These are phyloP conservation scores for Nigrospora oryzae DNA, from an alignment of 2,329 filamentous ascomycete species.

Conservation along the genomic window DNA sequence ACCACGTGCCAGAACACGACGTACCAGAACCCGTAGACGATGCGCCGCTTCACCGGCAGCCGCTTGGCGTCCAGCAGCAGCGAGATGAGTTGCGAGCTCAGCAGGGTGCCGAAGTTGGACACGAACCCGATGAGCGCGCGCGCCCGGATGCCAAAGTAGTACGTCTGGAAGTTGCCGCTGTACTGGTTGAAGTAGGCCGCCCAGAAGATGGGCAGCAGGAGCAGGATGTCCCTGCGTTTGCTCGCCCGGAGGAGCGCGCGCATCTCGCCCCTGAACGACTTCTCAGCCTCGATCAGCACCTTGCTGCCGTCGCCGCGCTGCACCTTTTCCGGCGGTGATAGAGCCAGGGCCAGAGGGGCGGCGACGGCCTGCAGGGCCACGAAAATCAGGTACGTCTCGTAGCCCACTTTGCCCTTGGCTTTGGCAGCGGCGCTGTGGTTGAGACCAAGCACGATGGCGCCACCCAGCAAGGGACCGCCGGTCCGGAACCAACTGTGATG, in stretches of 20 bases:
- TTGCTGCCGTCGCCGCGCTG: slow-evolving; percentile 57
- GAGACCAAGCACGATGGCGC: slow-evolving; percentile 61
- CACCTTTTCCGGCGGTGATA: slow-evolving; percentile 54
- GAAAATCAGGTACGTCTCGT: slow-evolving; percentile 60
- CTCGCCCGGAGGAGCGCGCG: slow-evolving; percentile 53
- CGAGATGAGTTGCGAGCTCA: slow-evolving; percentile 48
- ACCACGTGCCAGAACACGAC: slow-evolving; percentile 33
- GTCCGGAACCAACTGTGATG: slow-evolving; percentile 30
- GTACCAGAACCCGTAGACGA: slow-evolving; percentile 34
- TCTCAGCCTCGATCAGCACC: slow-evolving; percentile 55
- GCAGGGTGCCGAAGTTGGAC: slow-evolving; percentile 58
- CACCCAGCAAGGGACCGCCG: slow-evolving; percentile 53
- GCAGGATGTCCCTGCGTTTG: slow-evolving; percentile 62
- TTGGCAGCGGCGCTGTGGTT: slow-evolving; percentile 46
- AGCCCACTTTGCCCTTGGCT: slow-evolving; percentile 49
- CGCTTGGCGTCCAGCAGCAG: slow-evolving; percentile 10
- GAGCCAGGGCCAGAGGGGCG: slow-evolving; percentile 52
- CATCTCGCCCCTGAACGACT: slow-evolving; percentile 48
- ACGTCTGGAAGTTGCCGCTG: slow-evolving; percentile 38
- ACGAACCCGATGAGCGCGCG: slow-evolving; percentile 64
- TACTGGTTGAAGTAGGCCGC: slow-evolving; percentile 48
- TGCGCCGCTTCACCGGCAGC: slow-evolving; percentile 27
- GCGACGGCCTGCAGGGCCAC: slow-evolving; percentile 60
- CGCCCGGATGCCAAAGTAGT: slow-evolving; percentile 64
- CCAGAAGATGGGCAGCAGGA: slow-evolving; percentile 64